Evolutionary conservation across 2,329 filamentous ascomycete species (phyloP).

Genomic region (Thermomyces lanuginosus): DNA sequence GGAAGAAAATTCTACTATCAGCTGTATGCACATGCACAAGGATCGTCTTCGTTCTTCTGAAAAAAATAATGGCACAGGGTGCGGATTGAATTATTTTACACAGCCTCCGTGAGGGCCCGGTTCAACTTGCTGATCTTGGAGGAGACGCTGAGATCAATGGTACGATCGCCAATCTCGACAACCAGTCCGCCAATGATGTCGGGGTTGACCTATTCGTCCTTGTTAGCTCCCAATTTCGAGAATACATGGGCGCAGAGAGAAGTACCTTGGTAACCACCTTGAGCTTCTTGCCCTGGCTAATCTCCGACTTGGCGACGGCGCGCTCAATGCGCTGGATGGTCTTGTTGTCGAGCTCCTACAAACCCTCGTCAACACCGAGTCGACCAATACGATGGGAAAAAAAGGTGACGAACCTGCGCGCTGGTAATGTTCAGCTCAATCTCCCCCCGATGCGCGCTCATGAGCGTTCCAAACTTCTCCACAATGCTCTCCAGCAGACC

Average conservation of each 20-base stretch:
- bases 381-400: not conserved
- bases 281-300: constrained; percentile 87
- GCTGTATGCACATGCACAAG: too few species aligned
- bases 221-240: not conserved
- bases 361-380: not conserved
- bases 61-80: too few species aligned
- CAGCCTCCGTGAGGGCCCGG: constrained; percentile 89
- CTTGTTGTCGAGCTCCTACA: constrained; percentile 68
- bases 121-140: constrained; percentile 95
- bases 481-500: constrained; percentile 64
- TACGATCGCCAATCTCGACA: constrained; percentile 32
- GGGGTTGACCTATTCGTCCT: constrained; percentile 55
- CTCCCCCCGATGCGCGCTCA: constrained; percentile 81
- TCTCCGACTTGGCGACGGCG: constrained; percentile 76
- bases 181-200: constrained; percentile 87
- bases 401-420: constrained; percentile 52
- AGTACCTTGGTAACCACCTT: constrained; percentile 83
- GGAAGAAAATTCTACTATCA: too few species aligned
- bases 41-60: too few species aligned
- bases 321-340: constrained; percentile 71
- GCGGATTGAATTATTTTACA: constrained; percentile 66
- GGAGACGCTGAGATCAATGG: constrained; percentile 42
- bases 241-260: constrained; percentile 1
- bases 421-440: constrained; percentile 83
- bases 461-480: constrained; percentile 74